Base-by-base conservation (phyloP, 2,329 filamentous ascomycete genomes). In the Talaromyces sp. region DNA sequence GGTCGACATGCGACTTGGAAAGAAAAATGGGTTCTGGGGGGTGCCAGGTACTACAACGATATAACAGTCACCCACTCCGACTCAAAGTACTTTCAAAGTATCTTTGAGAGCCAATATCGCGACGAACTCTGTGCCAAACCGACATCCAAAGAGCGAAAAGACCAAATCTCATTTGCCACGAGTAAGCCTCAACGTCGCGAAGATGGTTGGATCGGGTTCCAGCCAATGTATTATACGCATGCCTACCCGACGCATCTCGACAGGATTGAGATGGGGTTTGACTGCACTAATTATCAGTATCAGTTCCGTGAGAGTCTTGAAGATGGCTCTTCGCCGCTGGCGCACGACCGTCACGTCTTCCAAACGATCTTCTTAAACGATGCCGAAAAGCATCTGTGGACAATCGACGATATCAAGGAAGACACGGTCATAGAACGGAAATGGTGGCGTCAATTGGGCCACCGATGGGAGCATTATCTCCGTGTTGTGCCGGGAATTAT, bases 221-320 rank as follows among this genome's bases (percentile, higher is more conserved):
- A 83, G 62, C 84, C 85, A 39, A 87, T 87, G 84, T 87, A 87
- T 74, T 82, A 84, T 69, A 87, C 85, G 69, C 85, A 87, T 65
- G 83, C 81, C 69, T 87, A 87, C 70, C 75, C 77, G 0, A 69
- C 80, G 22, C 84, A 85, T 67, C 78, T 78, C 8, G 82, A 80
- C 3, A 87, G 87, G 73, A 83, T 82, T 41, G 85, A 86, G 73
- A 86, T 81, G 83, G 89, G 85, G 64, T 92, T 91, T 76, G 89
- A 92, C 74, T 90, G 88, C 77, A 89, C 87, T 43, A 90, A 91
- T 73, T 91, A 92, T 76, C 89, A 92, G 73, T 83, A 87, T 52
- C 89, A 92, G 72, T 89, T 92, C 68, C 86, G 86, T 1, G 74
- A 74, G 22, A 72, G 73, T 0, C 62, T 76, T 14, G 71, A 70